These are phyloP conservation scores for Ophiostoma sp. DNA, from an alignment of 2,329 filamentous ascomycete genomes.

Conservation along the genomic window DNA sequence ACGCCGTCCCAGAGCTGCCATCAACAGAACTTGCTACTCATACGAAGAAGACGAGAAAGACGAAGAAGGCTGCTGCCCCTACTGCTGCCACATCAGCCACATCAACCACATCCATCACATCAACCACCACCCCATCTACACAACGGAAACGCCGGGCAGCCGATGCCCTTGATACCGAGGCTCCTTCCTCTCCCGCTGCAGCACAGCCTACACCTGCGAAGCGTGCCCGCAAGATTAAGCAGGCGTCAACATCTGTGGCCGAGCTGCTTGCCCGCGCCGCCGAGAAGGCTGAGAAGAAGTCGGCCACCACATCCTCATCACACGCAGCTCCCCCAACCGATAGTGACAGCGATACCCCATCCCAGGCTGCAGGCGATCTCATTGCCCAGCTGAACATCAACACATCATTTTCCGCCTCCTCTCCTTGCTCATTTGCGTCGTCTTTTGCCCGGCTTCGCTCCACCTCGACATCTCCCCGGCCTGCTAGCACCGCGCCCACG, in stretches of 20 bases:
- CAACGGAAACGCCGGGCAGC: constrained; percentile 25
- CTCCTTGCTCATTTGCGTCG: constrained; percentile 29
- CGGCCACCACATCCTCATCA: background rate
- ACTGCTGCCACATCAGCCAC: background rate
- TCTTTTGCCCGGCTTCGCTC: constrained; percentile 28
- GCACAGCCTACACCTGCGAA: constrained; percentile 19
- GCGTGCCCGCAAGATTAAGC: constrained; percentile 21
- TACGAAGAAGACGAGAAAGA: constrained; percentile 6
- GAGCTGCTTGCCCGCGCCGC: constrained; percentile 20
- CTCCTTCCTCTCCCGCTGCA: background rate
- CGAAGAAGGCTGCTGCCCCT: constrained; percentile 14
- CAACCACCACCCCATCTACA: background rate
- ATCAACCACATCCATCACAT: background rate
- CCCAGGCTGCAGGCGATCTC: constrained; percentile 33
- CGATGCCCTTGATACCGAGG: constrained; percentile 16
- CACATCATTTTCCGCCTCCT: constrained; percentile 32
- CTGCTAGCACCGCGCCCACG: constrained; percentile 37
- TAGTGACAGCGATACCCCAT: constrained; percentile 19
- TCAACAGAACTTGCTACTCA: constrained; percentile 30
- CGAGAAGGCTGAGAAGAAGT: background rate
- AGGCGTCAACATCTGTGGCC: constrained; percentile 28
- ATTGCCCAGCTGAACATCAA: constrained; percentile 39
- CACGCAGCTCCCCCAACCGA: background rate
- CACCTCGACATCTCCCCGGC: constrained; percentile 23
- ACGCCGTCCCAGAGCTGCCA: background rate